phyloP scores from a whole-genome alignment of 2,329 filamentous ascomycete species.

The Verticillium dahliae region DNA sequence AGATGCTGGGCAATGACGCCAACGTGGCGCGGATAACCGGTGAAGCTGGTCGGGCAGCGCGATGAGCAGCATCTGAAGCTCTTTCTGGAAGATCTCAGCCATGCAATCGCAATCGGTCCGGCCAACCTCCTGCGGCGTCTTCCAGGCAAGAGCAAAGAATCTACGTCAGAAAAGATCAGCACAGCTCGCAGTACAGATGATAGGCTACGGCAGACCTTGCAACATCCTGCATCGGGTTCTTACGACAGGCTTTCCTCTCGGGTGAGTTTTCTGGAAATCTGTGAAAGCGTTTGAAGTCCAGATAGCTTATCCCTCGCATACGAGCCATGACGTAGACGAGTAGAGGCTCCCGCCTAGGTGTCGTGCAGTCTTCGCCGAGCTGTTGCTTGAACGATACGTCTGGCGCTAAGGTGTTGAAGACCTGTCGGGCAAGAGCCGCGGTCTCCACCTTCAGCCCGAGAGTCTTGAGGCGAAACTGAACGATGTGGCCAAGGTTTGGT shows the following conservation, averaged over 20 bases:
- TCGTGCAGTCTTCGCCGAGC: slow-evolving; percentile 6
- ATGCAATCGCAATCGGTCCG: slow-evolving; percentile 17
- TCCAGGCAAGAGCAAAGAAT: slow-evolving; percentile 33
- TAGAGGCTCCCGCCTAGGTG: no score
- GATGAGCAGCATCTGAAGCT: slow-evolving; percentile 23
- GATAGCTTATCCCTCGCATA: slow-evolving; percentile 24
- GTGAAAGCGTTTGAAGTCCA: slow-evolving; percentile 28
- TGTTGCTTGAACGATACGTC: slow-evolving; percentile 19
- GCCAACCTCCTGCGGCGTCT: slow-evolving; percentile 21
- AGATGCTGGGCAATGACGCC: slow-evolving; percentile 20
- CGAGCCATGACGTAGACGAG: slow-evolving; percentile 27
- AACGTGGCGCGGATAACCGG: slow-evolving; percentile 21
- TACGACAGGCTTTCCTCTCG: slow-evolving; percentile 22
- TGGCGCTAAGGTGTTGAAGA: slow-evolving; percentile 24
- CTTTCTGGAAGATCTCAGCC: slow-evolving; percentile 17
- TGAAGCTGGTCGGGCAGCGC: slow-evolving; percentile 27
- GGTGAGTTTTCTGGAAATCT: slow-evolving; percentile 25
- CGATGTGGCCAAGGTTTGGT: slow-evolving; percentile 21
- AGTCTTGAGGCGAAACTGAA: slow-evolving; percentile 29
- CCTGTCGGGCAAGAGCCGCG: slow-evolving; percentile 16
- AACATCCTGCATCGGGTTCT: slow-evolving; percentile 26
- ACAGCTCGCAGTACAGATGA: background rate
- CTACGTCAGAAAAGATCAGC: slow-evolving; percentile 15
- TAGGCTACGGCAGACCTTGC: slow-evolving; percentile 13
- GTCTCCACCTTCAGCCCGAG: slow-evolving; percentile 23